These are phyloP conservation scores for Catenaria anguillulae DNA, from an alignment of 371 early-diverging fungal species.

Conservation along the genomic window DNA sequence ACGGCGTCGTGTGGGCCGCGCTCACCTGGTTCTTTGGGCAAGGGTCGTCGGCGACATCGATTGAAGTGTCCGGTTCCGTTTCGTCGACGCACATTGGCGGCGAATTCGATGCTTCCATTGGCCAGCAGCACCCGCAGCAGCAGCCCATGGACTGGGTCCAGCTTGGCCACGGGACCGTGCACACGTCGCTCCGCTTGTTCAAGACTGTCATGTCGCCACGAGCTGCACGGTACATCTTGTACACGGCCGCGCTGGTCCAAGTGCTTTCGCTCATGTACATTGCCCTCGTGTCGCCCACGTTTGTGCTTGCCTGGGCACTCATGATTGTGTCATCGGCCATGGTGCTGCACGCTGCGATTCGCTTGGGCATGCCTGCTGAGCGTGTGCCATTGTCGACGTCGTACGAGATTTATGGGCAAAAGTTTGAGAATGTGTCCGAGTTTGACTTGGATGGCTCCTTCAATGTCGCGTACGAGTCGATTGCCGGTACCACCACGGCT, in stretches of 20 bases:
- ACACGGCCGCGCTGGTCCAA: not conserved
- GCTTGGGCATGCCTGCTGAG: not conserved
- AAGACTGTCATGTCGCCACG: not conserved
- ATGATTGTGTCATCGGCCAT: not conserved
- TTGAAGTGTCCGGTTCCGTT: not conserved
- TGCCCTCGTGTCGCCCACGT: not conserved
- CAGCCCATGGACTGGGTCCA: not conserved
- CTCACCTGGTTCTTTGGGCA: not conserved
- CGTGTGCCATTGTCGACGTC: not conserved
- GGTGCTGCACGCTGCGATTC: not conserved
- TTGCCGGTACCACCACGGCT: too few relatives aligned
- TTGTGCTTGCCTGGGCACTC: not conserved
- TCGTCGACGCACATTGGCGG: not conserved
- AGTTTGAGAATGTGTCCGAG: not conserved
- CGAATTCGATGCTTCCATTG: not conserved
- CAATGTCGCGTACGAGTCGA: not conserved
- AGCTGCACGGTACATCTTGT: not conserved
- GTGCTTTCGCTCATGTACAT: not conserved
- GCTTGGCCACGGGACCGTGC: not conserved
- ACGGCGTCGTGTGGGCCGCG: not conserved
- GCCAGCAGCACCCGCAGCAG: not conserved
- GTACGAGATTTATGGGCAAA: not conserved
- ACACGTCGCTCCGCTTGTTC: not conserved
- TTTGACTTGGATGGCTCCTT: not conserved
- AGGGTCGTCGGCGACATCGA: too few relatives aligned